Evolutionary conservation across 106 monocot species (phyloP).

Genomic region (Acorus calamus): DNA sequence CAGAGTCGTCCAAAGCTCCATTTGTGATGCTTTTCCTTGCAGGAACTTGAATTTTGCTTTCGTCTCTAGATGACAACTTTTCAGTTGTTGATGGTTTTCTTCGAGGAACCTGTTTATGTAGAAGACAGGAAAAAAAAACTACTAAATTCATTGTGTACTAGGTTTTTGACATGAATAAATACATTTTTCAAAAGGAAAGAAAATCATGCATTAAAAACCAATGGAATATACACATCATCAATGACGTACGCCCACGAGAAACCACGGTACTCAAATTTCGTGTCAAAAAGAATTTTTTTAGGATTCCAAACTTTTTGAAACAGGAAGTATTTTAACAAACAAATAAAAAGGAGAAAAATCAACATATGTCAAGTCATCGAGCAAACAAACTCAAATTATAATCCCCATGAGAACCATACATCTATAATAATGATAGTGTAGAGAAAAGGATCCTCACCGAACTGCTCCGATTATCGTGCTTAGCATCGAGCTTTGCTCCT

Average conservation of each 20-base stretch:
- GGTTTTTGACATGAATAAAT: neutral
- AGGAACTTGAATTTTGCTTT: conserved; percentile 21
- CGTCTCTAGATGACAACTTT: conserved; percentile 31
- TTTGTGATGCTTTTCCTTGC: conserved; percentile 20
- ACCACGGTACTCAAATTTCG: too few relatives aligned
- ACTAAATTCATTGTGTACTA: neutral
- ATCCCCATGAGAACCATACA: too few relatives aligned
- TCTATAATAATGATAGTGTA: neutral
- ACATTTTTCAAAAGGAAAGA: neutral
- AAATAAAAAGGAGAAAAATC: too few relatives aligned
- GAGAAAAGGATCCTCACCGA: conserved; percentile 35
- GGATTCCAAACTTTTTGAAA: too few relatives aligned
- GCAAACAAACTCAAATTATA: too few relatives aligned
- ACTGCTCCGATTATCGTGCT: conserved; percentile 19
- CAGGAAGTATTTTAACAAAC: too few relatives aligned
- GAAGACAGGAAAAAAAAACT: neutral
- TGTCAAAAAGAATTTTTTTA: too few relatives aligned
- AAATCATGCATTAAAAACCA: neutral
- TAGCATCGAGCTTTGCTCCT: conserved; percentile 25
- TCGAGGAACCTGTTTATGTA: conserved; percentile 38
- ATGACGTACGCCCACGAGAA: too few relatives aligned
- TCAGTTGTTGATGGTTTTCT: conserved; percentile 27
- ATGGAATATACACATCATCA: too few relatives aligned
- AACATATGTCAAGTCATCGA: too few relatives aligned
- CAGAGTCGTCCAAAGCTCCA: conserved; percentile 21